Base-by-base conservation (phyloP, 2,329 filamentous ascomycete genomes). In the Fusarium sp. region DNA sequence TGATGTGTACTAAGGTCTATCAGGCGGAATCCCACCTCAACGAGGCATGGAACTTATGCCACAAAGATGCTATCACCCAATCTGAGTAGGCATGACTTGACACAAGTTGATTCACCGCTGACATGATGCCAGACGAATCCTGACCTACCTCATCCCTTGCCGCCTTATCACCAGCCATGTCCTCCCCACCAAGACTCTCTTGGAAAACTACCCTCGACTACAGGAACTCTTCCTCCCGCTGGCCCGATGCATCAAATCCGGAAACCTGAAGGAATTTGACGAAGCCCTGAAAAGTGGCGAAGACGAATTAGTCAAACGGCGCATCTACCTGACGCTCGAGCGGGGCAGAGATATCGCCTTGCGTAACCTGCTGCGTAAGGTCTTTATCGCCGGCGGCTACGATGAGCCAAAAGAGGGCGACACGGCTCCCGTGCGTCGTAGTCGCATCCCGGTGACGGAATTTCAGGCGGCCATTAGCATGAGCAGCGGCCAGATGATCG, bases 281-380 rank as follows among this genome's bases (percentile, higher is more conserved):
- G 85, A 90, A 20, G 95, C 95, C 3, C 88, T 99, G 31, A 89
- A 92, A 59, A 90, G 92, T 9, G 93, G 94, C 29, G 95, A 98
- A 83, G 91, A 95, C n/a, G 94, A 97, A 76, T 98, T 98, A 77
- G 95, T 98, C 73, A 96, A 94, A 82, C 91, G 93, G 33, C 93
- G 96, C 52, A 97, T 99, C 77, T 99, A 98, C 82, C 89, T 99
- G 25, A 98, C 97, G 0, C 88, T 99, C 0, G 97, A 99, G 81
- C 91, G 97, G 50, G 94, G 95, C 14, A 93, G 97, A 59, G 97
- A 99, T 79, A 95, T 98, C 71, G 94, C 95, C 11, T 84, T 99
- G 72, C 93, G 97, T 65, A 99, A 99, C 80, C 87, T 99, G 4
- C 90, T 98, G 70, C 91, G 97, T 45, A 98, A 97, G 80, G 95